Evolutionary conservation across 2,329 filamentous ascomycete species (phyloP).

Genomic region (Colletotrichum sidae): DNA sequence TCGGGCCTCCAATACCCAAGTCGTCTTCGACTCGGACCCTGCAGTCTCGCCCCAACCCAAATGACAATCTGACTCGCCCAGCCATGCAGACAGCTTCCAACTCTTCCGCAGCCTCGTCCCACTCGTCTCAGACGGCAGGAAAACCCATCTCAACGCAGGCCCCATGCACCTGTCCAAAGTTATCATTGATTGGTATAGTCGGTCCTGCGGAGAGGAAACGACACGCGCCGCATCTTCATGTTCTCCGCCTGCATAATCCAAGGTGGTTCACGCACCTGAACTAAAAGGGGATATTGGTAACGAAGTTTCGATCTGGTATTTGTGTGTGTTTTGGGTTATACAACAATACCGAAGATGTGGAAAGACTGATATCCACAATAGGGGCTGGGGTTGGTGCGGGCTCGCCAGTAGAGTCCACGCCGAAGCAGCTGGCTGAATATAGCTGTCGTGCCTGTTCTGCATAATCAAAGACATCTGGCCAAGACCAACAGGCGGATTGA

Average conservation of each 20-base stretch:
- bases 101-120: slow-evolving; percentile 41
- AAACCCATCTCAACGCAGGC: slow-evolving; percentile 45
- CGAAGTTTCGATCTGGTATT: slow-evolving; percentile 42
- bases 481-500: no score
- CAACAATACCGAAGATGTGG: slow-evolving; percentile 40
- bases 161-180: slow-evolving; percentile 47
- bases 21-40: neutral
- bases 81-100: slow-evolving; percentile 31
- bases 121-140: slow-evolving; percentile 31
- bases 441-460: no score
- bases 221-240: slow-evolving; percentile 46
- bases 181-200: slow-evolving; percentile 42
- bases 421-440: no score
- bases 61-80: neutral
- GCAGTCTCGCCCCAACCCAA: neutral
- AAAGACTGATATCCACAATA: slow-evolving; percentile 24
- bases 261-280: slow-evolving; percentile 41
- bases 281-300: slow-evolving; percentile 35
- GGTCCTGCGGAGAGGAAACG: slow-evolving; percentile 38
- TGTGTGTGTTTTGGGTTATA: slow-evolving; percentile 45
- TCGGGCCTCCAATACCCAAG: slow-evolving; percentile 11
- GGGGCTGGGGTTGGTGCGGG: no score
- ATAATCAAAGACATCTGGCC: no score
- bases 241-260: slow-evolving; percentile 41
- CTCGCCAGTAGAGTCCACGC: no score